A percentile compares a stretch with the other conserved stretches of the same genome.
Conservation (phyloP, 2,329 filamentous ascomycete genomes). For the Pseudopithomyces chartarum region DNA sequence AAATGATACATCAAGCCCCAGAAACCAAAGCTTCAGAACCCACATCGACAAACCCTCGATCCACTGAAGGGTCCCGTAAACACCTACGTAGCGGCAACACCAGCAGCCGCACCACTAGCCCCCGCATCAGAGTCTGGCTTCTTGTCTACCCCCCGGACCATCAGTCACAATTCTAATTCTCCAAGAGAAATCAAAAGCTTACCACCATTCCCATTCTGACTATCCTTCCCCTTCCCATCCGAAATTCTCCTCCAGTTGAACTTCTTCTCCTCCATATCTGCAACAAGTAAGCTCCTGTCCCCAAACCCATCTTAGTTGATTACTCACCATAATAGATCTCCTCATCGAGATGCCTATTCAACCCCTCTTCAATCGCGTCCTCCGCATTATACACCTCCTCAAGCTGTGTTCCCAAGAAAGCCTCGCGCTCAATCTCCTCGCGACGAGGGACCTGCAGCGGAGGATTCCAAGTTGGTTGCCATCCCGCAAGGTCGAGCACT, state of each 20-base stretch:
- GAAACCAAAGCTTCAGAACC: no score
- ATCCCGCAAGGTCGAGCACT: background rate
- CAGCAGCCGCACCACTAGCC: no score
- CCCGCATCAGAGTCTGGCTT: no score
- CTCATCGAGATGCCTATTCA: background rate
- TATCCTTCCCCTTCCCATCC: background rate
- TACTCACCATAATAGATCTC: background rate
- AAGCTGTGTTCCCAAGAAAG: background rate
- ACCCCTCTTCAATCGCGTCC: background rate
- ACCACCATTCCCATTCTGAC: background rate
- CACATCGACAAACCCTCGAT: no score
- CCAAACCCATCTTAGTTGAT: background rate
- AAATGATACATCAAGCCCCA: no score
- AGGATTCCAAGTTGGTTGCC: background rate
- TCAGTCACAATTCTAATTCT: no score
- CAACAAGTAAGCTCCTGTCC: background rate
- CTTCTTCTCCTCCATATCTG: background rate
- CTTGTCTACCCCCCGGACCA: no score
- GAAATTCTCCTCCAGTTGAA: background rate
- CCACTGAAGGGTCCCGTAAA: no score
- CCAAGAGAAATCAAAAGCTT: background rate
- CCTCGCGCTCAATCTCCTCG: background rate
- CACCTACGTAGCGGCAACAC: no score
- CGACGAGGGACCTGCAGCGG: background rate
- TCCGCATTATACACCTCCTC: background rate